These are phyloP conservation scores for Zasmidium angulare DNA, from an alignment of 2,329 filamentous ascomycete species.

Conservation along the genomic window DNA sequence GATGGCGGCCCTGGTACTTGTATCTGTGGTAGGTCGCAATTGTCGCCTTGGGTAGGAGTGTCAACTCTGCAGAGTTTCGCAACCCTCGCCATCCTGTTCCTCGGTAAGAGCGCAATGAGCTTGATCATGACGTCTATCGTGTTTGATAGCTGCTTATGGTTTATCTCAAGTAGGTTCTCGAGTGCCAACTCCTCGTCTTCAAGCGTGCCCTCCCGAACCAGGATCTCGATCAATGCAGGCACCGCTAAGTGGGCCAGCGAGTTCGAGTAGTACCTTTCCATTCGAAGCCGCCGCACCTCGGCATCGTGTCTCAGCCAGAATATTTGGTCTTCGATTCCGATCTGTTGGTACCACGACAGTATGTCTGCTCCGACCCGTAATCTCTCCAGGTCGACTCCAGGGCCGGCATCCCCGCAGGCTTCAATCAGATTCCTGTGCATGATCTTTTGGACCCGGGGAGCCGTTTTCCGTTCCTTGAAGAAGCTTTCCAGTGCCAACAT, in stretches of 20 bases:
- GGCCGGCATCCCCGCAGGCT: neutral
- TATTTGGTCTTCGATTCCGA: slow-evolving; percentile 3
- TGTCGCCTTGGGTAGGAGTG: neutral
- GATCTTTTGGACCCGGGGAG: neutral
- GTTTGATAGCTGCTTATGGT: neutral
- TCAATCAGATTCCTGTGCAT: neutral
- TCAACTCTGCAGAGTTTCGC: neutral
- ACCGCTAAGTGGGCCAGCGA: too few relatives aligned
- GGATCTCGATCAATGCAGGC: too few relatives aligned
- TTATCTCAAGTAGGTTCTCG: neutral
- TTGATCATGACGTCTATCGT: neutral
- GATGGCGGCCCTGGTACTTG: too few relatives aligned
- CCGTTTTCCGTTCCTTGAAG: neutral
- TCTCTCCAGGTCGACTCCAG: neutral
- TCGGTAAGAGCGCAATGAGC: neutral
- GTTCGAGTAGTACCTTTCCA: neutral
- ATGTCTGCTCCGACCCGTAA: neutral
- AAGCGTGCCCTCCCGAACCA: too few relatives aligned
- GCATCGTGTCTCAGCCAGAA: slow-evolving; percentile 5
- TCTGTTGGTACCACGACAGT: neutral
- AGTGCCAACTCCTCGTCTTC: too few relatives aligned
- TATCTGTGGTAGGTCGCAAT: neutral
- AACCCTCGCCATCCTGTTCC: neutral
- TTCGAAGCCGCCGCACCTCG: neutral
- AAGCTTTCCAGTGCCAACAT: neutral